Percentiles rank a stretch among this genome's conserved stretches.
Evolutionary conservation across 768 basidiomycete genomes (phyloP).

Genomic region (Erythrobasidium yunnanense): DNA sequence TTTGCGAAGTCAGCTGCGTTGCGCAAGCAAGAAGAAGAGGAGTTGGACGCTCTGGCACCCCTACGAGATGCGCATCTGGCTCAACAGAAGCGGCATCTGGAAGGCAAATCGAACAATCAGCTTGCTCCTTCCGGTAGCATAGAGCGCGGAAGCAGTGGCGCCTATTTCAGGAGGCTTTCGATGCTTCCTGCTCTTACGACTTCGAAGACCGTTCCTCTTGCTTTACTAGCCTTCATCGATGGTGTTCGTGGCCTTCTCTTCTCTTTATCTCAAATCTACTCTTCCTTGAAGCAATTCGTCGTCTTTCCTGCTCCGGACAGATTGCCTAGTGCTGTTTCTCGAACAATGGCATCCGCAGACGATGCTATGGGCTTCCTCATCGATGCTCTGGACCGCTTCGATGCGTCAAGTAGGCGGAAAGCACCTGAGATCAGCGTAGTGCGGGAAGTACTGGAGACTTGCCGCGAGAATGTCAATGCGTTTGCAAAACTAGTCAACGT

Average conservation of each 20-base stretch:
- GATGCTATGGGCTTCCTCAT: constrained; percentile 71
- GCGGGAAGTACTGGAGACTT: constrained; percentile 65
- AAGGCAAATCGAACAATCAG: constrained; percentile 40
- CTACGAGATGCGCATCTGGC: background rate
- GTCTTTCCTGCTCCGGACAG: constrained; percentile 72
- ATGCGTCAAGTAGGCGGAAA: constrained; percentile 61
- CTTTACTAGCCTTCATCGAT: constrained; percentile 64
- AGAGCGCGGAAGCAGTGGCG: constrained; percentile 54
- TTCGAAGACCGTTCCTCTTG: constrained; percentile 57
- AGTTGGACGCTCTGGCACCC: background rate
- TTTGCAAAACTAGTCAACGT: constrained; percentile 83
- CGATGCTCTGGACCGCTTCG: constrained; percentile 79
- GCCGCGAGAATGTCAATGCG: constrained; percentile 67
- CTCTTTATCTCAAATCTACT: constrained; percentile 78
- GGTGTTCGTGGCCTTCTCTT: constrained; percentile 87
- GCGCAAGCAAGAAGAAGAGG: background rate
- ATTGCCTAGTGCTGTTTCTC: constrained; percentile 63
- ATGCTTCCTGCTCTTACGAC: constrained; percentile 56
- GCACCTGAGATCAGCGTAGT: constrained; percentile 67
- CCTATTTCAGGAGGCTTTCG: constrained; percentile 88
- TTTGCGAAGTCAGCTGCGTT: background rate
- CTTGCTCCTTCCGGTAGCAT: constrained; percentile 37
- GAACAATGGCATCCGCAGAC: constrained; percentile 76
- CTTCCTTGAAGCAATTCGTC: constrained; percentile 76
- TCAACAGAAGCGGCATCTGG: background rate